These are phyloP conservation scores for Nitzschia putrida DNA, from an alignment of 108 stramenopile species.

Conservation along the genomic window DNA sequence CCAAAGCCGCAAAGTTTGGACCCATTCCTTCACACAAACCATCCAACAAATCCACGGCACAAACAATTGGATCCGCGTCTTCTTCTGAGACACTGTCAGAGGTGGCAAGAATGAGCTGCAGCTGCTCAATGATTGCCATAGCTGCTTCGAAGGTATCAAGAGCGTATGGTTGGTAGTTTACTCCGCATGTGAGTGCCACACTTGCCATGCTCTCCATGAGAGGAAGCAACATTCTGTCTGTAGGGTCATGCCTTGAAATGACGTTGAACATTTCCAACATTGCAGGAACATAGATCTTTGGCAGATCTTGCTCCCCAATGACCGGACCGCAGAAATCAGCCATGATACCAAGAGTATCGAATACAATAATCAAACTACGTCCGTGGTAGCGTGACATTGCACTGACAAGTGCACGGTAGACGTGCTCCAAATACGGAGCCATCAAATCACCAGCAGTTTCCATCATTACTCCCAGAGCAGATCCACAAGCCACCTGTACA, in stretches of 20 bases:
- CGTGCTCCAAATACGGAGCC: conserved; percentile 77
- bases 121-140: conserved; percentile 77
- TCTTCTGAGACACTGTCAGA: conserved; percentile 62
- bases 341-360: conserved; percentile 86
- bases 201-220: conserved; percentile 89
- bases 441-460: conserved; percentile 84
- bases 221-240: conserved; percentile 79
- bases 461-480: conserved; percentile 79
- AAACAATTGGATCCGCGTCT: conserved; percentile 90
- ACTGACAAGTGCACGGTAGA: conserved; percentile 62
- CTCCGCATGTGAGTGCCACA: conserved; percentile 68
- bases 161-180: conserved; percentile 85
- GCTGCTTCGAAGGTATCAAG: conserved; percentile 78
- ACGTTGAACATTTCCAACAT: conserved; percentile 67
- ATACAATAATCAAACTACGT: conserved; percentile 78
- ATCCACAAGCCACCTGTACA: conserved; percentile 84
- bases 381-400: conserved; percentile 72
- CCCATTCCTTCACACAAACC: conserved; percentile 89
- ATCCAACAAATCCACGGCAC: conserved; percentile 87
- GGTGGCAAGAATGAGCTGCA: conserved; percentile 63
- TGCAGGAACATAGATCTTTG: conserved; percentile 73
- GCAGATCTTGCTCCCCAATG: conserved; percentile 78
- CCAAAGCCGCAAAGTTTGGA: conserved; percentile 67
- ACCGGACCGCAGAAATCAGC: conserved; percentile 78
- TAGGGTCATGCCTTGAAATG: conserved; percentile 60